Percentiles rank a stretch among this genome's conserved stretches.
Conservation (phyloP, 768 basidiomycete species). For the Mycena filopes region DNA sequence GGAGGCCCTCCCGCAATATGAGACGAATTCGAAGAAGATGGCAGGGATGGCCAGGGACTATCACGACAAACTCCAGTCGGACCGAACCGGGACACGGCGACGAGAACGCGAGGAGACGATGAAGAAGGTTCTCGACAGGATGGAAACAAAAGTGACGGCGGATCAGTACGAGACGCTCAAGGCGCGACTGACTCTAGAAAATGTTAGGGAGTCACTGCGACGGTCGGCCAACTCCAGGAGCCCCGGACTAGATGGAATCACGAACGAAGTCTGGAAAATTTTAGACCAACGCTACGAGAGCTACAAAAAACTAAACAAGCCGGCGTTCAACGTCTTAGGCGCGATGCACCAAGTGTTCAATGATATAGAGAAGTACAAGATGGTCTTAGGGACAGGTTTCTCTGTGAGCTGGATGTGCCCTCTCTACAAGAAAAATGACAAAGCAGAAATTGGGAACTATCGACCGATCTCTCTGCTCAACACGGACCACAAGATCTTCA, state of each 20-base stretch:
- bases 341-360: too few relatives aligned
- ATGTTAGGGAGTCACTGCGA: not conserved
- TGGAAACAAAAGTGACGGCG: not conserved
- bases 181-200: not conserved
- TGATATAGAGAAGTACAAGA: too few relatives aligned
- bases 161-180: not conserved
- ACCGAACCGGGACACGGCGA: not conserved
- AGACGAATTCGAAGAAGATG: not conserved
- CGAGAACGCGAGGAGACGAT: not conserved
- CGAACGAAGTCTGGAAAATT: not conserved
- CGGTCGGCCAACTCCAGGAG: not conserved
- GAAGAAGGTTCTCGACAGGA: not conserved
- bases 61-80: constrained; percentile 2
- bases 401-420: too few relatives aligned
- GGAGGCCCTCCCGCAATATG: not conserved
- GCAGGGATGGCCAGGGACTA: not conserved
- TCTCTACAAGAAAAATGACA: too few relatives aligned
- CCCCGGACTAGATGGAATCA: not conserved
- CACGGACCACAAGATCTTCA: too few relatives aligned
- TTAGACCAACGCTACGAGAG: not conserved
- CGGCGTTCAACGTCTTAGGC: too few relatives aligned
- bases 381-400: too few relatives aligned
- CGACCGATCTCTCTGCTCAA: too few relatives aligned
- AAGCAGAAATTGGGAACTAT: too few relatives aligned
- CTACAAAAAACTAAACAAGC: too few relatives aligned